Base-by-base conservation (phyloP, 1,284 basidiomycete genomes). In the Ceratobasidium sp. region DNA sequence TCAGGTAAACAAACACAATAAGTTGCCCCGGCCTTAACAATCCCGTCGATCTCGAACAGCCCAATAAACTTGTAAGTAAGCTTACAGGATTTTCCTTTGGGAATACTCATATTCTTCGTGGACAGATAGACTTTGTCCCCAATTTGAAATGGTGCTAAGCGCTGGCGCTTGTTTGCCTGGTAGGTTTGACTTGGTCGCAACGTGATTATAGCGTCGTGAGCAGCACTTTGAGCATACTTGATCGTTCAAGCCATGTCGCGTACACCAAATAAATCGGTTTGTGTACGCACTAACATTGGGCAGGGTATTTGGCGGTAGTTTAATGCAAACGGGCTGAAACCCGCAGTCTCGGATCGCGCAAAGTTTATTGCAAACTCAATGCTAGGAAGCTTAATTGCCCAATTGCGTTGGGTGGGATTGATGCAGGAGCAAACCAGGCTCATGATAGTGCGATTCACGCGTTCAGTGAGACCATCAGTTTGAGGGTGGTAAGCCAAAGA, bases 241-340 rank as follows among this genome's bases (percentile, higher is more conserved):
- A 71, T 71, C 6, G 0, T 10, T 3, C 51, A 26, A 3, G 69
- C 46, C 1, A 13, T 18, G 4, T 70, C 49, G 3, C 33, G 23
- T 7, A 70, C 53, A 1, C 69, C 55, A 0, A 13, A 39, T 20
- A 71, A 23, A 18, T 60, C 69, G 0, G 69, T 71, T 2, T 60
- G 0, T 7, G 53, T 71, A 9, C 53, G 12, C 1, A 60, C 53
- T 6, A 58, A 39, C 69, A 71, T 71, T 7, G 69, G 69, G 23
- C 53, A 7, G 1, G 69, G 69, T 20, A 71, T 23, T 10, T 28
- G 7, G 1, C 69, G 33, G 15, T 71, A 56, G 39, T 58, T 71
- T 0, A 71, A 55, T 18, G 5, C n/a, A 20, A 71, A 60, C 58
- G 33, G 55, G 3, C 85, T 81, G 71, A 83, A 86, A 1, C 83